Evolutionary conservation across 2,329 filamentous ascomycete genomes (phyloP), one percentile per base, ranked within the genome.

Genomic region (Amphichorda felina): DNA sequence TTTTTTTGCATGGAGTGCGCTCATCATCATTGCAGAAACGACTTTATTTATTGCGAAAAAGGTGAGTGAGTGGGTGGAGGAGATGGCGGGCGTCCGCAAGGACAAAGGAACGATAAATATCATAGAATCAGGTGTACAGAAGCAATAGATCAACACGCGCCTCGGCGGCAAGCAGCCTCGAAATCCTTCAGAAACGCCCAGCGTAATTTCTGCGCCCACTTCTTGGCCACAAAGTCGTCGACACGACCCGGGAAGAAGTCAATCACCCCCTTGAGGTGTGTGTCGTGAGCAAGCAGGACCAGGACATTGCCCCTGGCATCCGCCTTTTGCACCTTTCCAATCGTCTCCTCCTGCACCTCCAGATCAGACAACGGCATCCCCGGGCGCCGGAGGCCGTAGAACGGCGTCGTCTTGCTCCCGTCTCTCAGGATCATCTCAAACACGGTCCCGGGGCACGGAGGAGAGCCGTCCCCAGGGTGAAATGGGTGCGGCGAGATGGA

Each of bases 1-100:
- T 27, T 22, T 19, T 19, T 32, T 29, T 17, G 17, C 16, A 18
- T 29, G 18, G 17, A 30, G 15, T 17, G 2, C 16, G 22, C 19
- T 30, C 22, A 21, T 33, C 17, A 16, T 25, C 22, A 14, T 29
- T 22, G 10, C 25, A 50, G 49, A 47, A 14, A 46, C 47, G 22
- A 55, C 49, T 28, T 50, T 45, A 39, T 37, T 41, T 11, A 40
- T 56, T 34, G 53, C 53, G n/a, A 44, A 43, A 34, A 49, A 41
- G 38, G 53, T 55, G 6, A 40, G 44, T 29, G 41, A 36, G 4
- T 56, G 53, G 53, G 40, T 56, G 9, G 39, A 42, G 21, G 47
- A 50, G 35, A 51, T 54, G 37, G 50, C 55, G 27, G 26, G 16
- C 21, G 21, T 24, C 21, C 21, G 21, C 21, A 24, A 10, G 10